phyloP scores from a whole-genome alignment of 345 rosid species.

The Boechera divaricarpa region DNA sequence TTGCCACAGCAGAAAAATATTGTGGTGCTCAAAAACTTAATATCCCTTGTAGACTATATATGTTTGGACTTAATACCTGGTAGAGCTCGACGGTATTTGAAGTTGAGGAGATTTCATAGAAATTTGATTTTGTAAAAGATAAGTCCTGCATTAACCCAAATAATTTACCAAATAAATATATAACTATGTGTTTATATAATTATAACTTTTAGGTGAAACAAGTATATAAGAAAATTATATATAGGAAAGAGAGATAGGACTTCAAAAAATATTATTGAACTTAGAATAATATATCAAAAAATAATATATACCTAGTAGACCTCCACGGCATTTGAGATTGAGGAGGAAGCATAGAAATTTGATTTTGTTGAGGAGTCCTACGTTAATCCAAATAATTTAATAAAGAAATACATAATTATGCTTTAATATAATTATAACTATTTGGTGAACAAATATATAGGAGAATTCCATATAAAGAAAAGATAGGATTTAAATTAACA shows the following conservation, averaged over 20 bases:
- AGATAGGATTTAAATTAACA: too few species aligned
- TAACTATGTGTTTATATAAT: neutral
- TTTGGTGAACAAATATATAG: too few species aligned
- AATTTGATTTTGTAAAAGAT: neutral
- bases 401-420: neutral
- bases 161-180: neutral
- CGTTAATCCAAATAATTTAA: neutral
- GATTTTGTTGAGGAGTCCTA: neutral
- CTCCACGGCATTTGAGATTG: neutral
- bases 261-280: neutral
- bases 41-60: neutral
- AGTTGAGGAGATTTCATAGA: neutral
- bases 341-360: neutral
- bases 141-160: neutral
- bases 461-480: too few species aligned
- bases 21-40: neutral
- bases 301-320: constrained; percentile 4
- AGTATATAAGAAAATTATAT: too few species aligned
- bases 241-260: neutral
- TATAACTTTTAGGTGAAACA: too few species aligned
- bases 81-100: neutral
- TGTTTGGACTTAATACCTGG: neutral
- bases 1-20: neutral
- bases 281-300: too few species aligned
- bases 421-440: neutral